Evolutionary conservation across 371 early-diverging fungal genomes (phyloP).

Genomic region (Nosema muscidifuracis): DNA sequence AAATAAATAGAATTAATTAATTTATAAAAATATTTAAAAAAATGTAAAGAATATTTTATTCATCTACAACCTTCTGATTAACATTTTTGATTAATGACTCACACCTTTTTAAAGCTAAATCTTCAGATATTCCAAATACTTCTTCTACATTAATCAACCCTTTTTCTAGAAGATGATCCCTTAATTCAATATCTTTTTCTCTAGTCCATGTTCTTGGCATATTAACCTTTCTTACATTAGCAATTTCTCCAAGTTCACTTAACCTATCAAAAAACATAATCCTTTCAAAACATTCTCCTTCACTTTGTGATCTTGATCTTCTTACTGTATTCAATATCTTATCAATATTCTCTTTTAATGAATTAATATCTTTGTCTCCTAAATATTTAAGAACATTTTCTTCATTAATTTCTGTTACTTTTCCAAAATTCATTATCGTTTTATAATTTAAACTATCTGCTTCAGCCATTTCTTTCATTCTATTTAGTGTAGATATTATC

Average conservation of each 20-base stretch:
- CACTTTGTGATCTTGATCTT: conserved; percentile 46
- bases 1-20: too few species aligned
- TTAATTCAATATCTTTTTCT: conserved; percentile 51
- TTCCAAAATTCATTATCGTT: conserved; percentile 59
- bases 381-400: conserved; percentile 46
- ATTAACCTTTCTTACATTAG: conserved; percentile 36
- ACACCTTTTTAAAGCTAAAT: conserved; percentile 50
- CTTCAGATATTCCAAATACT: conserved; percentile 51
- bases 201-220: conserved; percentile 58
- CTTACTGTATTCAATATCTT: conserved; percentile 49
- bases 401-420: conserved; percentile 53
- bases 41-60: too few species aligned
- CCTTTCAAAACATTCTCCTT: conserved; percentile 56
- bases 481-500: conserved; percentile 56
- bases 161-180: conserved; percentile 40
- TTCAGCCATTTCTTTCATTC: conserved; percentile 54
- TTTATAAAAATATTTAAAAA: too few species aligned
- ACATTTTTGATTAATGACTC: conserved; percentile 44
- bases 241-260: conserved; percentile 24
- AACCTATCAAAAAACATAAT: conserved; percentile 54
- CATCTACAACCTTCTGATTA: background rate
- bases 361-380: conserved; percentile 44
- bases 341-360: conserved; percentile 53
- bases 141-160: conserved; percentile 51
- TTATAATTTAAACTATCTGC: conserved; percentile 53